Evolutionary conservation across 345 rosid genomes (phyloP), one percentile per base, ranked within the genome.

Genomic region (Ceriops zippeliana): DNA sequence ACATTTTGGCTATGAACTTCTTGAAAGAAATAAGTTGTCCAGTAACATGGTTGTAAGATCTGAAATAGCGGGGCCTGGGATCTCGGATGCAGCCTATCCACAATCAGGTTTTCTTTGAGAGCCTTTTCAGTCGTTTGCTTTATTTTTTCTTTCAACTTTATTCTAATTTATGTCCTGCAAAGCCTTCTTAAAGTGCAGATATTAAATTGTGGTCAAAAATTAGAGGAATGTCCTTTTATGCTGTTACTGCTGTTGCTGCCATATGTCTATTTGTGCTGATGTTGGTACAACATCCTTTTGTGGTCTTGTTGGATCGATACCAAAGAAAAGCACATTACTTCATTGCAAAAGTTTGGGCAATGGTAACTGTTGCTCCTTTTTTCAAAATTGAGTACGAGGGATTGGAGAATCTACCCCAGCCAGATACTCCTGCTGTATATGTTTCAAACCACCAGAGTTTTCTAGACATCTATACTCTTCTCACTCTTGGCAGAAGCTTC

Each of bases 381-480:
- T 65, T 84, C 75, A 86, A 81, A 70, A 80, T 80, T 22, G 71
- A 86, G 75, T 78, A 76, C n/a, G 77, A 86, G 71, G 97, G 98
- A 53, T 67, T 87, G 83, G 96, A 91, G 79, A 90, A 90, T 83
- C 83, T 95, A 53, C 98, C 96, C 54, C 78, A 84, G 16, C 69
- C 85, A 26, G 90, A 87, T 76, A 68, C 89, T 77, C 86, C 96
- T 63, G 92, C 97, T 49, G 93, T 95, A 3, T 95, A 88, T 73
- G 90, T 90, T 37, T 88, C 99, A 51, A 95, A 95, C 79, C 99
- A 95, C 78, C 98, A 90, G 75, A 95, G 99, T 64, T 90, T 95
- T 79, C 73, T 95, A 26, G 99, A 95, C 81, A 90, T 90, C 71
- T 91, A 86, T 73, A 81, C 92, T 4, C 97, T 95, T 72, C 86